Evolutionary conservation across 345 rosid genomes (phyloP).

Genomic region (Geranium rotundifolium): DNA sequence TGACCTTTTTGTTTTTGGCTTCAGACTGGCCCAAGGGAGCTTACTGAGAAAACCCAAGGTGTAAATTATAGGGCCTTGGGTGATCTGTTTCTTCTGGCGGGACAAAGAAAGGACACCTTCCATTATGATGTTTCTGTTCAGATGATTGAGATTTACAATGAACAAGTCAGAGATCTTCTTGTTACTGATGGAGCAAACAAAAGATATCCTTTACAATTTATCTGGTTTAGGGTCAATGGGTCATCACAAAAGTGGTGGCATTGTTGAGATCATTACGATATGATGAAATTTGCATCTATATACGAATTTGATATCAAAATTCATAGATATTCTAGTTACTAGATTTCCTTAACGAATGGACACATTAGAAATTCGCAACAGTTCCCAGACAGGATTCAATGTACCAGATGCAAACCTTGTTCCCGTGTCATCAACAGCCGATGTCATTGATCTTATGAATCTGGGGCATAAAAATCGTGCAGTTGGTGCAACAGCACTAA

Average conservation of each 20-base stretch:
- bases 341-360: slow-evolving; percentile 34
- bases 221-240: too few relatives aligned
- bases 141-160: slow-evolving; percentile 73
- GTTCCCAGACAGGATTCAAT: slow-evolving; percentile 83
- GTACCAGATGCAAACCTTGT: slow-evolving; percentile 89
- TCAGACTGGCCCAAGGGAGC: slow-evolving; percentile 78
- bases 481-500: slow-evolving; percentile 88
- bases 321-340: too few relatives aligned
- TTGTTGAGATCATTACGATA: too few relatives aligned
- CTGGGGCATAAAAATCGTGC: slow-evolving; percentile 84
- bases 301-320: too few relatives aligned
- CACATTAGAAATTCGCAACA: slow-evolving; percentile 88
- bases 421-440: slow-evolving; percentile 71
- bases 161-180: slow-evolving; percentile 92
- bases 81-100: slow-evolving; percentile 76
- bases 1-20: slow-evolving; percentile 9
- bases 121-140: slow-evolving; percentile 79
- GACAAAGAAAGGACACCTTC: slow-evolving; percentile 72
- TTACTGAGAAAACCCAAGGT: slow-evolving; percentile 71
- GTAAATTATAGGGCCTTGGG: slow-evolving; percentile 91
- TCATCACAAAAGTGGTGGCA: too few relatives aligned
- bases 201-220: slow-evolving; percentile 65
- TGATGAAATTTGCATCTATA: too few relatives aligned
- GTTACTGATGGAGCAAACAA: slow-evolving; percentile 78
- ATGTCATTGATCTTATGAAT: slow-evolving; percentile 86